phyloP scores from a whole-genome alignment of 352 stramenopile species.

The Globisporangium echinulatum region DNA sequence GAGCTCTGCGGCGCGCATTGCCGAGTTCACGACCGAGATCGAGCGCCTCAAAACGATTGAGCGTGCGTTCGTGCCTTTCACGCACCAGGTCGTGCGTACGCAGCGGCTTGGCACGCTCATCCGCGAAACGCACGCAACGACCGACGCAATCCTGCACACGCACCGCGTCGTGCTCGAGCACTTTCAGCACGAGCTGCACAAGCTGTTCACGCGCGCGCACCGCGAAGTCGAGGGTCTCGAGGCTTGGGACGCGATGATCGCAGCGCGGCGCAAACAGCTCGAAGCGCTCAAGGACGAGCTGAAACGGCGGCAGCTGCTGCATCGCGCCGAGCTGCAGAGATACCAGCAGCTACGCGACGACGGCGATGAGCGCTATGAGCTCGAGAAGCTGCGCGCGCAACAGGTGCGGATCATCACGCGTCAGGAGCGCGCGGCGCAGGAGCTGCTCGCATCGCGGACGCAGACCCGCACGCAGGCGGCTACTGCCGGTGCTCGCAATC shows the following conservation, averaged over 20 bases:
- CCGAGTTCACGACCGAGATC: slow-evolving; percentile 64
- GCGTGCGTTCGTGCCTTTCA: slow-evolving; percentile 74
- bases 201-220: slow-evolving; percentile 42
- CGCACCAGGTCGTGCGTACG: slow-evolving; percentile 54
- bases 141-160: slow-evolving; percentile 28
- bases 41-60: slow-evolving; percentile 50
- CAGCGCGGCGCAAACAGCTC: slow-evolving; percentile 49
- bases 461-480: slow-evolving; percentile 26
- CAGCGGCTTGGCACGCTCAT: slow-evolving; percentile 35
- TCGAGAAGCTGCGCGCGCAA: slow-evolving; percentile 49
- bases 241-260: slow-evolving; percentile 64
- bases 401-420: slow-evolving; percentile 44
- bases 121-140: slow-evolving; percentile 30
- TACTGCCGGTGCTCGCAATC: not conserved
- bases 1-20: slow-evolving; percentile 46
- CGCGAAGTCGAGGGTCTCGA: slow-evolving; percentile 49
- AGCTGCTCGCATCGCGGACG: slow-evolving; percentile 29
- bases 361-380: slow-evolving; percentile 53
- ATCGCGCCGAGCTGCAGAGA: slow-evolving; percentile 56
- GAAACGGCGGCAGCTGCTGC: slow-evolving; percentile 39
- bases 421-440: slow-evolving; percentile 31
- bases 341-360: slow-evolving; percentile 55
- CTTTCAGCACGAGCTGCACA: slow-evolving; percentile 55
- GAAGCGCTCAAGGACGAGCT: slow-evolving; percentile 54
- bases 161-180: slow-evolving; percentile 40